Evolutionary conservation across 1,284 basidiomycete species (phyloP), one percentile per base, ranked within the genome.

Genomic region (Singerocomus inundabilis): DNA sequence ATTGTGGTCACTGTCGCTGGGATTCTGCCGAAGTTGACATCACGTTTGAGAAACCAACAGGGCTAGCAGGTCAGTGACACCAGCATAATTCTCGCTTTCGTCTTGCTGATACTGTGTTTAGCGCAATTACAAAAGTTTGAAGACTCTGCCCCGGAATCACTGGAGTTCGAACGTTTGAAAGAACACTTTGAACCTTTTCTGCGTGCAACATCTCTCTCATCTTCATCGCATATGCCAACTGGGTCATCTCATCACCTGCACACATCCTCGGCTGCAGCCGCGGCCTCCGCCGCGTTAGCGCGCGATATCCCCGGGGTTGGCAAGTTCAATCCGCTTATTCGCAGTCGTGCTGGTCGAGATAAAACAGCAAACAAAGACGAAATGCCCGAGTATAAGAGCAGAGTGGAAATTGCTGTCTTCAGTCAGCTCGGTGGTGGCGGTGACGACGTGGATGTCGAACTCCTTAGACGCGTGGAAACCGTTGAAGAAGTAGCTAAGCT

Each of bases 41-140:
- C 64, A 88, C 84, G 10, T 98, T 98, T 59, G 96, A 98, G 63
- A 99, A 98, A 68, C 91, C 94, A 0, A 95, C 94, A 0, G 93
- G 94, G 24, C 81, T 99, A 16, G 93, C 91, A 52, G 82, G 92
- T 93, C 57, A 59, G 82, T 46, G 8, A 13, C 10, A 30, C 28
- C 28, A 18, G 31, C 32, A 21, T 9, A 18, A 32, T 13, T 18
- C 34, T 16, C 21, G 24, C 16, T 33, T 24, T 31, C n/a, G 40
- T 31, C 18, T 35, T 28, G 45, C 55, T 57, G 21, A 60, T 28
- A 24, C 7, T 9, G 10, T 36, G 18, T 49, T 29, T 59, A 96
- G 93, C 88, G 12, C 93, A 97, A 69, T 72, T 96, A 24, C 91
- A 95, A 64, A 91, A 88, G 67, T 80, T 80, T 44, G 88, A 95